phyloP scores from a whole-genome alignment of 1,139 yeast species.

The Candida tunisiensis region DNA sequence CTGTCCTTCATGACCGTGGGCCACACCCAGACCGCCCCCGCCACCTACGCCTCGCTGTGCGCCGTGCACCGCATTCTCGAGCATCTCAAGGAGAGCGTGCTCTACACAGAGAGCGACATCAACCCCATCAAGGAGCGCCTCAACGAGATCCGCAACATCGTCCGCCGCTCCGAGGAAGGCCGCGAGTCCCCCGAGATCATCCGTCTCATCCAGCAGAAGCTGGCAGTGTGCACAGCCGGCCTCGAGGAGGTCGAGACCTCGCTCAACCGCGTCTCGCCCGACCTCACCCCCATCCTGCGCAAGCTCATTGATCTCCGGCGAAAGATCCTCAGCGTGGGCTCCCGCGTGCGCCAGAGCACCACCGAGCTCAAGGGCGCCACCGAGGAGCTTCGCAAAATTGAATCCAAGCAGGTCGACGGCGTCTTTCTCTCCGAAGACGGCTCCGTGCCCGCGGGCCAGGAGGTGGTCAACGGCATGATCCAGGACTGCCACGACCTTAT shows the following conservation, averaged over 20 bases:
- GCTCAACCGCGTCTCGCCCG: constrained; percentile 17
- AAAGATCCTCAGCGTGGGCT: constrained; percentile 31
- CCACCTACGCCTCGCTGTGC: constrained; percentile 75
- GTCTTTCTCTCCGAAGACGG: constrained; percentile 23
- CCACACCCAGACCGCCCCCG: constrained; percentile 75
- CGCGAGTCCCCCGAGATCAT: constrained; percentile 16
- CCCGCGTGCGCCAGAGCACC: constrained; percentile 20
- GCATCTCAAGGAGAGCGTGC: constrained; percentile 65
- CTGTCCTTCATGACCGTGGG: constrained; percentile 86
- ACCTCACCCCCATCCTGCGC: constrained; percentile 16
- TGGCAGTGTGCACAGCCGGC: constrained; percentile 11
- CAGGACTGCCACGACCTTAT: constrained; percentile 72
- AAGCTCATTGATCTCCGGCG: constrained; percentile 33
- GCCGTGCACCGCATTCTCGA: constrained; percentile 71
- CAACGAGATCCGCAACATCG: constrained; percentile 46
- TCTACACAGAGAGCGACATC: constrained; percentile 71
- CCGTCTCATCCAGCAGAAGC: constrained; percentile 12
- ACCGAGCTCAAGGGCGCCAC: constrained; percentile 19
- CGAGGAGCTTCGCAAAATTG: constrained; percentile 25
- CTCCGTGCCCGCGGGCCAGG: constrained; percentile 30
- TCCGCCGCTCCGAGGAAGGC: constrained; percentile 21
- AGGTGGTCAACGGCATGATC: constrained; percentile 27
- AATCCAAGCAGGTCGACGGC: constrained; percentile 24
- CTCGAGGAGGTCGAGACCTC: constrained; percentile 11
- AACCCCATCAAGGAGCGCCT: constrained; percentile 58